Percentiles rank a stretch among this genome's conserved stretches.
phyloP scores from a whole-genome alignment of 768 basidiomycete species.

The Leccinum sublutescens region DNA sequence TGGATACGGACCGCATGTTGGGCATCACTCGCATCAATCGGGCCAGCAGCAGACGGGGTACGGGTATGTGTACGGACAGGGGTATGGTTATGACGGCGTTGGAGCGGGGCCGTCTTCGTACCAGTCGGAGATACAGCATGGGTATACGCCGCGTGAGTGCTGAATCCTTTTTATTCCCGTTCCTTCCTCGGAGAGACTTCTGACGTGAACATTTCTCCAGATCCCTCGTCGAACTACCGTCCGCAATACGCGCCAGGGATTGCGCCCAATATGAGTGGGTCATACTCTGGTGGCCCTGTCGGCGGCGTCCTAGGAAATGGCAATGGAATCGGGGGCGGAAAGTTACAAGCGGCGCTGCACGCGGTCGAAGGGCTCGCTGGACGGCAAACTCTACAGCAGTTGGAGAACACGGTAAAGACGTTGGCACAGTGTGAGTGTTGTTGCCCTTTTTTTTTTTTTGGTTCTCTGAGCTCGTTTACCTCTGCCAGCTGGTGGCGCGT shows the following conservation, averaged over 20 bases:
- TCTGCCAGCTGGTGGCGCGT: not conserved
- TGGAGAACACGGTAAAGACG: conserved; percentile 46
- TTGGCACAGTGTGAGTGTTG: conserved; percentile 51
- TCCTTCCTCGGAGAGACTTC: not conserved
- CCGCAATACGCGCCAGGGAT: not conserved
- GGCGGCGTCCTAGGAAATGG: not conserved
- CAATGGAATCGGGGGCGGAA: conserved; percentile 1
- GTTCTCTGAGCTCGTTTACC: not conserved
- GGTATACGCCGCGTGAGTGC: conserved; percentile 37
- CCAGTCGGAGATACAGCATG: conserved; percentile 1
- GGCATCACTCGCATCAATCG: not conserved
- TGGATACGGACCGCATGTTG: not conserved
- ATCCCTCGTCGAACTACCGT: conserved; percentile 8
- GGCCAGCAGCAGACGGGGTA: not conserved
- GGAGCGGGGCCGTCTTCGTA: not conserved
- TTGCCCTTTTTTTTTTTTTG: conserved; percentile 1
- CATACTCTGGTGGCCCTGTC: not conserved
- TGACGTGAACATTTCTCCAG: not conserved
- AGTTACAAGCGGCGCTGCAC: conserved; percentile 37
- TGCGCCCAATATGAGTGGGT: not conserved
- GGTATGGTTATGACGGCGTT: not conserved
- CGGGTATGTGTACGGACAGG: not conserved
- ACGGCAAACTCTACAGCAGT: conserved; percentile 44
- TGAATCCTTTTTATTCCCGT: not conserved
- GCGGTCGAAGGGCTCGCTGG: conserved; percentile 60